Evolutionary conservation across 73 alveolate species (phyloP).

Genomic region (Effrenium voratum): DNA sequence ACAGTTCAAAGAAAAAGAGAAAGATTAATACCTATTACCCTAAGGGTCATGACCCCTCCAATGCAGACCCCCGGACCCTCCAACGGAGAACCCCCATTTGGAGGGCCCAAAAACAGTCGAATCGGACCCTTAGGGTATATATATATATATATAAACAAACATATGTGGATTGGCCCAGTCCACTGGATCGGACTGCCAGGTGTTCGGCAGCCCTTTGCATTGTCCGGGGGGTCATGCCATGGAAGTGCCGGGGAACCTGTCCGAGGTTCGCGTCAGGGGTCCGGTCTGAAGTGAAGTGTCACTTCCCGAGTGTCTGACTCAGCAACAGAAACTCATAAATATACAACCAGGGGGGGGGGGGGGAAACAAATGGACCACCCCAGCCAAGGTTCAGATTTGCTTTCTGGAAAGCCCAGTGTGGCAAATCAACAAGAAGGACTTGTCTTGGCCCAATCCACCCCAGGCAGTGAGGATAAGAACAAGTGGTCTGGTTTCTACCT

Average conservation of each 20-base stretch:
- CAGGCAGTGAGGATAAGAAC: no score
- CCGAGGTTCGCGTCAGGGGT: neutral
- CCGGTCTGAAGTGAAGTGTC: neutral
- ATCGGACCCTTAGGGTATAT: no score
- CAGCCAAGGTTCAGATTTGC: neutral
- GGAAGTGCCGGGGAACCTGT: slow-evolving; percentile 29
- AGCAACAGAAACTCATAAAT: no score
- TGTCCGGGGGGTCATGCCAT: slow-evolving; percentile 25
- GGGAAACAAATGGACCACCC: neutral
- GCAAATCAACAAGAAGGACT: neutral
- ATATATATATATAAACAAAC: no score
- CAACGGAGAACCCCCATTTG: neutral
- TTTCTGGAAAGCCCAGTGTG: neutral
- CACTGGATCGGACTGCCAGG: neutral
- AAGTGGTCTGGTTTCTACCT: no score
- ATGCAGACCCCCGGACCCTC: neutral
- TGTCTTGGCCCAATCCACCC: no score
- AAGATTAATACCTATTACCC: neutral
- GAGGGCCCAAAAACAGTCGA: neutral
- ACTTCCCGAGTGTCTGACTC: no score
- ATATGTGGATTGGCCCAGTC: no score
- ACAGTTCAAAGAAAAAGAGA: neutral
- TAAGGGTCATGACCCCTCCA: neutral
- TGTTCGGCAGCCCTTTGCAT: neutral
- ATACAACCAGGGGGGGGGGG: no score